Evolutionary conservation across 495 filamentous ascomycete species (phyloP).

Genomic region (Cercophora samala): DNA sequence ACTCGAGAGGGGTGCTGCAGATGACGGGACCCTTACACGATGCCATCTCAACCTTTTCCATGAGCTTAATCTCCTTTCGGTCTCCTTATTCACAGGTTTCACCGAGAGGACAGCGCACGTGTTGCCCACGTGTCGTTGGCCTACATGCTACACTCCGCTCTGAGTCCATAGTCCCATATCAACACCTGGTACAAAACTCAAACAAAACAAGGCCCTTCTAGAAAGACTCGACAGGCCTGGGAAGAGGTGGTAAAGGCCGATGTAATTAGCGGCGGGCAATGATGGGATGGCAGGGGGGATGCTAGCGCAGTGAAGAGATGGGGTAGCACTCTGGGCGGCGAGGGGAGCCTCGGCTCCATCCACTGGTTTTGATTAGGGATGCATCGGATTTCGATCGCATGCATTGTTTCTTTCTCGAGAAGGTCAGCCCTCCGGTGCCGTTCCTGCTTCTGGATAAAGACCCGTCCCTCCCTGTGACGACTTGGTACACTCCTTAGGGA

Average conservation of each 20-base stretch:
- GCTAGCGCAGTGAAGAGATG: not conserved
- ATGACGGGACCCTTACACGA: no score
- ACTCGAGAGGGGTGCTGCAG: not conserved
- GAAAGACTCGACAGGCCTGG: no score
- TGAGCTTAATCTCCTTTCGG: not conserved
- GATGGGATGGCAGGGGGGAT: not conserved
- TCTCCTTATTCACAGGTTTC: not conserved
- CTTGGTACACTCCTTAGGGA: not conserved
- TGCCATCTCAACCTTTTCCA: not conserved
- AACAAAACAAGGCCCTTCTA: no score
- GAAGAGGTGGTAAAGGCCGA: not conserved
- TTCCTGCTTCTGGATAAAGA: not conserved
- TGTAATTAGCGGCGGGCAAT: not conserved
- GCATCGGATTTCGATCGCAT: not conserved
- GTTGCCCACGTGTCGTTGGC: not conserved
- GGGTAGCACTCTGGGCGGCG: constrained; percentile 4
- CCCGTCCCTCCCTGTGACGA: not conserved
- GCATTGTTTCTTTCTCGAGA: not conserved
- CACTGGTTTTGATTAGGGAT: not conserved
- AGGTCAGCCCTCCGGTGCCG: not conserved
- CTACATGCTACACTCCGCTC: not conserved
- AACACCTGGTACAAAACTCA: no score
- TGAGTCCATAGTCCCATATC: not conserved
- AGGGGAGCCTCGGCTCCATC: constrained; percentile 1
- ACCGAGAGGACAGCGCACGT: not conserved